Evolutionary conservation across 2,329 filamentous ascomycete species (phyloP), one percentile per base, ranked within the genome.

Genomic region (Clarireedia homoeocarpa): DNA sequence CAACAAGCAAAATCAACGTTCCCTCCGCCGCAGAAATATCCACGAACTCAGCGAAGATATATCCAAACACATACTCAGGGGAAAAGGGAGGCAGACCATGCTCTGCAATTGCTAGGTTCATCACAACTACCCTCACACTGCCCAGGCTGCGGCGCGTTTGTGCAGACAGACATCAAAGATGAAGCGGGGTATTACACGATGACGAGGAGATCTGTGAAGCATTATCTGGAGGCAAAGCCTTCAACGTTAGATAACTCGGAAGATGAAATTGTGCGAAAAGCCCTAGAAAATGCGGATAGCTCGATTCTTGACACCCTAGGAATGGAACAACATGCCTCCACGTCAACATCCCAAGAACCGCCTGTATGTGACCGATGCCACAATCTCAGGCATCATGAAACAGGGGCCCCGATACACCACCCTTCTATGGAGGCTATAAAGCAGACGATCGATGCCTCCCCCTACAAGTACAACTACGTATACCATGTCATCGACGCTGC

Each of bases 401-500:
- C 78, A 15, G 88, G 86, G 6, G 73, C 80, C 15, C 79, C 88
- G 5, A 92, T 95, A 63, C 79, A 82, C 55, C 89, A 95, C 67
- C 94, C 94, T 0, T 86, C 85, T 1, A 79, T 96, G 60, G 81
- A 90, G 45, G 85, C 89, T 2, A 84, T 99, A 52, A 83, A 85
- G 62, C 85, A 90, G 60, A 95, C 91, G 15, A 87, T 99, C 52
- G 80, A 85, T 53, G 89, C 95, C 71, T 95, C 92, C 1, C 91
- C 91, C 0, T 85, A 95, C 72, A 88, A 88, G 69, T 82, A 88
- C 68, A 97, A 99, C 66, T 89, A 96, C 71, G 85, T 99, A 59
- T 99, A 97, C 69, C 94, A 99, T 71, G 79, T 99, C 26, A 75
- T 99, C 23, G 94, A 99, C 67, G 92, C 94, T 2, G 94, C 91